Conservation (phyloP, 139 green algal genomes). For the Mychonastes homosphaera region DNA sequence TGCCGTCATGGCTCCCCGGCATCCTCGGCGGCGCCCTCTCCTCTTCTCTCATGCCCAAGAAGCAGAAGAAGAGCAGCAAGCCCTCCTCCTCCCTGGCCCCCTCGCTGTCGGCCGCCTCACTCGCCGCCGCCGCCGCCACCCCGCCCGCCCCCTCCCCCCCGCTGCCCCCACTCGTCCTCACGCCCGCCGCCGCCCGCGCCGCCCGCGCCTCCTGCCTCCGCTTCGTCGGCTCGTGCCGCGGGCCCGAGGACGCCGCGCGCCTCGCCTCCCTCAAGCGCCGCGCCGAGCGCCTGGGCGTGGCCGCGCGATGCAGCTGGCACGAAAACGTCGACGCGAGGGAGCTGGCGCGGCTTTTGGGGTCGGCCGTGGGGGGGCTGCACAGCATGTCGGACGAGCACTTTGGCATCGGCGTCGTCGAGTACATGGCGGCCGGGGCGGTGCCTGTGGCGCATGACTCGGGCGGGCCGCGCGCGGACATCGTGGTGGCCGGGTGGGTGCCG, state of each 20-base stretch:
- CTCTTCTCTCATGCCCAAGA: too few species aligned
- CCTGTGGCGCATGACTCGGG: slow-evolving; percentile 83
- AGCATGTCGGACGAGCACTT: slow-evolving; percentile 98
- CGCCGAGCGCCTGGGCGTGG: slow-evolving; percentile 29
- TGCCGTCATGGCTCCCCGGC: not conserved
- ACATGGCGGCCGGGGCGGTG: slow-evolving; percentile 74
- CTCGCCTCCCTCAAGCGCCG: slow-evolving; percentile 40
- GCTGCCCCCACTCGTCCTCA: not conserved
- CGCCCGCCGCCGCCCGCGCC: slow-evolving; percentile 18
- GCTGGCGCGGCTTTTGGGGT: slow-evolving; percentile 60
- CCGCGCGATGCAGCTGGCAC: not conserved
- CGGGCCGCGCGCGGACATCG: slow-evolving; percentile 58
- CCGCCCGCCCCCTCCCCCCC: not conserved
- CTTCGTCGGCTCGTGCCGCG: slow-evolving; percentile 61
- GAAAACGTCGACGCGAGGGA: slow-evolving; percentile 64
- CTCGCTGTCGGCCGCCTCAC: too few species aligned
- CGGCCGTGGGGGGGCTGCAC: slow-evolving; percentile 82
- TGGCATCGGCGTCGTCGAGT: slow-evolving; percentile 96
- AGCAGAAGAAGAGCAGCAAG: too few species aligned
- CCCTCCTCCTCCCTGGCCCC: too few species aligned
- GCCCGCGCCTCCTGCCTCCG: slow-evolving; percentile 52
- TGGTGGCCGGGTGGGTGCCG: slow-evolving; percentile 25
- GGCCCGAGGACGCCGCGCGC: slow-evolving; percentile 43
- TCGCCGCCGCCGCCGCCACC: too few species aligned
- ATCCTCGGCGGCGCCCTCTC: not conserved